Conservation (phyloP, 202 grass and related monocot genomes). For the Schoenoplectus tabernaemontani region DNA sequence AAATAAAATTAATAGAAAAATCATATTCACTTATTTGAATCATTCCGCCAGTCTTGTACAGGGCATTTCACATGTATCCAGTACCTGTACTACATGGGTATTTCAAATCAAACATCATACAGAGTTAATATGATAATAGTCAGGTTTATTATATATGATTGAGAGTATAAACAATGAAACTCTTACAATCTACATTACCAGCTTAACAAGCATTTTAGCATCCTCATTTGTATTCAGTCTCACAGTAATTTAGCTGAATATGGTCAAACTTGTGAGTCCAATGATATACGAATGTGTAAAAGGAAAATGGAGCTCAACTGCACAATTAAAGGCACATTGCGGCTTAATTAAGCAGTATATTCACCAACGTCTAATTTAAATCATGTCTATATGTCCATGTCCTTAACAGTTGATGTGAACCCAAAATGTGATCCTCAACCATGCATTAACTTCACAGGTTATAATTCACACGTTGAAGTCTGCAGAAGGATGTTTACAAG, state of each 20-base stretch:
- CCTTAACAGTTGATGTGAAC: background rate
- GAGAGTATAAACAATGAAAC: background rate
- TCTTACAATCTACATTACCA: background rate
- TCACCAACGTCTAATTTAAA: background rate
- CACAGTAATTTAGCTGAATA: background rate
- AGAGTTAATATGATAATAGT: background rate
- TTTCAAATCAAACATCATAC: background rate
- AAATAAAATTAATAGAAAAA: background rate
- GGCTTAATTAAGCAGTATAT: background rate
- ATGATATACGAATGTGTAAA: background rate
- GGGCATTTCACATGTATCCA: background rate
- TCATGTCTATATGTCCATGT: background rate
- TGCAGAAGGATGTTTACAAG: background rate
- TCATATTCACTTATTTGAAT: background rate
- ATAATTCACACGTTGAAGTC: background rate
- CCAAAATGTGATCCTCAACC: background rate
- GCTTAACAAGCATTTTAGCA: background rate
- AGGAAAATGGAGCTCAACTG: background rate
- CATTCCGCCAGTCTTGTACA: background rate
- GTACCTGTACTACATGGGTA: background rate
- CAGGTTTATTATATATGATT: background rate
- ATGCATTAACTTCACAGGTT: constrained; percentile 3
- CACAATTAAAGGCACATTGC: background rate
- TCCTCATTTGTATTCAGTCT: background rate
- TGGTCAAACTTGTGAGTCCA: background rate